phyloP scores from a whole-genome alignment of 1,284 basidiomycete genomes.

The Heterobasidion annosum region DNA sequence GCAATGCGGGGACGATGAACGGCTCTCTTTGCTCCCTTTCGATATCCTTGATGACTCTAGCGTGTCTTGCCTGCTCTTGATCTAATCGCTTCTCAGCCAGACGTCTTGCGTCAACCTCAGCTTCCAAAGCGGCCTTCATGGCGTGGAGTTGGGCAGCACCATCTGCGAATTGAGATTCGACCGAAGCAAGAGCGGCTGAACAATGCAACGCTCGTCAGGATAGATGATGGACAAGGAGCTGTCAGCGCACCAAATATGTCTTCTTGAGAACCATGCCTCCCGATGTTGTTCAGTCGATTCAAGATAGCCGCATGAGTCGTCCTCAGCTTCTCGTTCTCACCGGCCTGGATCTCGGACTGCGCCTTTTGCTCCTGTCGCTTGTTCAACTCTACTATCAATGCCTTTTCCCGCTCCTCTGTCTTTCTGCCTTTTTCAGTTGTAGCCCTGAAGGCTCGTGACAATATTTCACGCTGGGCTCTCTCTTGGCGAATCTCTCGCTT shows the following conservation, averaged over 20 bases:
- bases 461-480: not conserved
- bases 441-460: not conserved
- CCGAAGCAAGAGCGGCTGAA: not conserved
- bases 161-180: not conserved
- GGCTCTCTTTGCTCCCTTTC: constrained; percentile 30
- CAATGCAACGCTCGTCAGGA: not conserved
- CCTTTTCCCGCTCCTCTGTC: not conserved
- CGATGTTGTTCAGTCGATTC: not conserved
- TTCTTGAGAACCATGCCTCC: not conserved
- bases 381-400: not conserved
- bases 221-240: not conserved
- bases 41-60: constrained; percentile 25
- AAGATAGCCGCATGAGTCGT: not conserved
- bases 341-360: not conserved
- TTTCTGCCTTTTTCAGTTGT: not conserved
- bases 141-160: not conserved
- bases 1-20: constrained; percentile 38
- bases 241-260: not conserved
- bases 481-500: not conserved
- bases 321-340: not conserved
- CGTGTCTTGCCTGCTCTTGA: not conserved
- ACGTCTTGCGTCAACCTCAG: not conserved
- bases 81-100: not conserved
- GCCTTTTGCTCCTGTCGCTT: not conserved
- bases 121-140: not conserved